Conservation (phyloP, 2,329 filamentous ascomycete genomes). For the Amphichorda felina region DNA sequence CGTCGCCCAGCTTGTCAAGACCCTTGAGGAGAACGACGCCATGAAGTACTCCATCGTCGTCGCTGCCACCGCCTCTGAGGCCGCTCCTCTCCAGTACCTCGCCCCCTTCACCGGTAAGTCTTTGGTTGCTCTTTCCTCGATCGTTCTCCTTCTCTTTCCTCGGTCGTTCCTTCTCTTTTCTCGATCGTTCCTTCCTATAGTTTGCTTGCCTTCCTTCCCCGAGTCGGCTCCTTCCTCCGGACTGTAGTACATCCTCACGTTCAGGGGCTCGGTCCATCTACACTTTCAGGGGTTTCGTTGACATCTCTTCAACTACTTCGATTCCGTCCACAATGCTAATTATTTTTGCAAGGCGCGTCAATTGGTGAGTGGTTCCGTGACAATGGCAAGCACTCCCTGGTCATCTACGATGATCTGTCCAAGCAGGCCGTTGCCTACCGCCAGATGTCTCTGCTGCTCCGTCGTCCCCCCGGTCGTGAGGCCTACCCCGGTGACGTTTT, state of each 20-base stretch:
- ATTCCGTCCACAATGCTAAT: neutral
- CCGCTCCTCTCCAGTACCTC: conserved; percentile 86
- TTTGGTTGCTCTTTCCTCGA: too few relatives aligned
- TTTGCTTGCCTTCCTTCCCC: too few relatives aligned
- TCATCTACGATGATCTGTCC: conserved; percentile 90
- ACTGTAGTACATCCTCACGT: too few relatives aligned
- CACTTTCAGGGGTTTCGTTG: too few relatives aligned
- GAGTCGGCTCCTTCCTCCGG: too few relatives aligned
- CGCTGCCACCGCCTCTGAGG: conserved; percentile 94
- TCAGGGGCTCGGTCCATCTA: too few relatives aligned
- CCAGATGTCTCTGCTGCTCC: conserved; percentile 97
- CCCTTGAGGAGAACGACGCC: conserved; percentile 97
- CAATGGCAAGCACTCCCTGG: conserved; percentile 74
- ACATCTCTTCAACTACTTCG: too few relatives aligned
- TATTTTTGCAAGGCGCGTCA: too few relatives aligned
- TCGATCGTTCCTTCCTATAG: too few relatives aligned
- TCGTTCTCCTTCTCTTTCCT: too few relatives aligned
- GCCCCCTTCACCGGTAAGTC: conserved; percentile 76
- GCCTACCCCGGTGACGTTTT: conserved; percentile 98
- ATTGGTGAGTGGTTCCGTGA: conserved; percentile 70
- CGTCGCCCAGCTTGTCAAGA: conserved; percentile 98
- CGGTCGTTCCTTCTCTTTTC: too few relatives aligned
- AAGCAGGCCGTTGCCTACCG: conserved; percentile 98
- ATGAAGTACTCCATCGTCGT: conserved; percentile 97
- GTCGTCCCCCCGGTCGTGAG: conserved; percentile 97